Percentiles rank a stretch among this genome's conserved stretches.
Conservation (phyloP, 345 rosid genomes). For the Diplotaxis tenuifolia region DNA sequence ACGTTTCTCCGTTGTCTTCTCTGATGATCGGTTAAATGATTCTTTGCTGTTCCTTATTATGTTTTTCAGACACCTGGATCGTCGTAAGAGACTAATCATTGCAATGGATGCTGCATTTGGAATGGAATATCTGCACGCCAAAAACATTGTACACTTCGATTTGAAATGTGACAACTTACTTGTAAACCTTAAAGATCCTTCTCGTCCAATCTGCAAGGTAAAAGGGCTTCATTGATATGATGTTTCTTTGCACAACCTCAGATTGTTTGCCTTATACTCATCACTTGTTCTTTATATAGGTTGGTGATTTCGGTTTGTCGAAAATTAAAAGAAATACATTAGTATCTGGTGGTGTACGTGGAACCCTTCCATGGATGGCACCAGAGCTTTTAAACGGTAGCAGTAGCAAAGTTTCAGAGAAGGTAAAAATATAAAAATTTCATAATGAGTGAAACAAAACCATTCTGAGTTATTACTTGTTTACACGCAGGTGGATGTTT, state of each 20-base stretch:
- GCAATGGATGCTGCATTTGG: constrained; percentile 99
- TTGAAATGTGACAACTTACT: constrained; percentile 95
- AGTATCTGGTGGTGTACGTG: constrained; percentile 86
- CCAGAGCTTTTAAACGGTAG: constrained; percentile 77
- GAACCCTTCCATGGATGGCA: constrained; percentile 93
- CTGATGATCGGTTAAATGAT: not conserved
- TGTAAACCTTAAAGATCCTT: constrained; percentile 93
- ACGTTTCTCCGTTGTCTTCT: not conserved
- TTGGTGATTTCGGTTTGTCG: constrained; percentile 82
- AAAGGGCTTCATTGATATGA: constrained; percentile 7
- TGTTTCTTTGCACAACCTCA: constrained; percentile 4
- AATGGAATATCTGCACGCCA: constrained; percentile 95
- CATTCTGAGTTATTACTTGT: not conserved
- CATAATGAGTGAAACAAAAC: constrained; percentile 5
- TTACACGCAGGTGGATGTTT: constrained; percentile 67
- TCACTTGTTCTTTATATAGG: constrained; percentile 44
- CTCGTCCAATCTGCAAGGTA: constrained; percentile 96
- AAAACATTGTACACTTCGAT: constrained; percentile 97
- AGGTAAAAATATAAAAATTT: constrained; percentile 42
- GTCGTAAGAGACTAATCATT: constrained; percentile 82
- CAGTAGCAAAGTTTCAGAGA: constrained; percentile 79
- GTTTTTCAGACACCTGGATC: constrained; percentile 77
- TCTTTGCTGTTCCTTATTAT: constrained; percentile 5
- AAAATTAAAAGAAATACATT: constrained; percentile 76
- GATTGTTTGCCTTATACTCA: not conserved